Evolutionary conservation across 768 basidiomycete species (phyloP).

Genomic region (Lentinus brumalis): DNA sequence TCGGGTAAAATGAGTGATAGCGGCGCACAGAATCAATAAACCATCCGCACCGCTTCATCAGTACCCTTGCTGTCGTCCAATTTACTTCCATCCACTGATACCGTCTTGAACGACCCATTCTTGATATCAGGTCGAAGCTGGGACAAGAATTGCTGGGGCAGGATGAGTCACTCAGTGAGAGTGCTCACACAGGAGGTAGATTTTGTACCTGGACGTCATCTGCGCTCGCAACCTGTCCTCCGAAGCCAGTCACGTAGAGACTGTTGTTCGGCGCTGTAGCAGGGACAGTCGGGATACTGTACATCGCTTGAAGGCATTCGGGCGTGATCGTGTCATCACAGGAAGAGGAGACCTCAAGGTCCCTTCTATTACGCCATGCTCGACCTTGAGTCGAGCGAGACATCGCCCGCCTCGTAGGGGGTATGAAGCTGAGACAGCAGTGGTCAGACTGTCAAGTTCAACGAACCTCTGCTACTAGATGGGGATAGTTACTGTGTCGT

Average conservation of each 20-base stretch:
- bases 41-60: slow-evolving; percentile 55
- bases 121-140: slow-evolving; percentile 20
- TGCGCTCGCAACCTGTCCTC: slow-evolving; percentile 31
- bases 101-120: slow-evolving; percentile 16
- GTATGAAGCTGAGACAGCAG: slow-evolving; percentile 8
- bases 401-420: slow-evolving; percentile 4
- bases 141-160: slow-evolving; percentile 33
- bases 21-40: slow-evolving; percentile 21
- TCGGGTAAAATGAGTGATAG: slow-evolving; percentile 2
- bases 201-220: slow-evolving; percentile 29
- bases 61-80: slow-evolving; percentile 39
- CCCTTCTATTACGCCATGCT: neutral
- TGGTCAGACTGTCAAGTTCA: neutral
- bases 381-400: neutral
- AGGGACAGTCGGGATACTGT: slow-evolving; percentile 10
- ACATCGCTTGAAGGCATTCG: slow-evolving; percentile 19
- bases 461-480: too few species aligned
- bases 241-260: slow-evolving; percentile 35
- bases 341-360: slow-evolving; percentile 4
- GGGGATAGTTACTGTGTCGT: slow-evolving; percentile 20
- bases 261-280: slow-evolving; percentile 29
- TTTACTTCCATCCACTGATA: slow-evolving; percentile 26
- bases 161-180: neutral
- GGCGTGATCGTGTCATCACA: slow-evolving; percentile 27
- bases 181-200: neutral